phyloP scores from a whole-genome alignment of 2,329 filamentous ascomycete genomes.

The Aspergillus texensis region DNA sequence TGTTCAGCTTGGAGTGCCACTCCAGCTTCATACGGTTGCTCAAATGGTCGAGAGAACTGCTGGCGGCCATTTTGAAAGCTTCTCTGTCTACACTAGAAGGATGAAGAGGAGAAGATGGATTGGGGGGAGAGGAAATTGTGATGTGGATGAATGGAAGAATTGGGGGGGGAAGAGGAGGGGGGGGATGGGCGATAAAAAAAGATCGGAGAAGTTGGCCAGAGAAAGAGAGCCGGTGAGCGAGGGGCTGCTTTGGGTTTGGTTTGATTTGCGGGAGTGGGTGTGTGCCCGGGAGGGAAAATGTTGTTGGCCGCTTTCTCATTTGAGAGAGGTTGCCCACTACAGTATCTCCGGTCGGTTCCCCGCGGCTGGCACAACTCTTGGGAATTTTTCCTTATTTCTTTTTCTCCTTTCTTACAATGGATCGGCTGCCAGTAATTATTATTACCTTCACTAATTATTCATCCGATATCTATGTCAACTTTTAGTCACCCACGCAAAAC shows the following conservation, averaged over 20 bases:
- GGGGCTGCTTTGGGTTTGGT: constrained; percentile 13
- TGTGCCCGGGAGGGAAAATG: constrained; percentile 40
- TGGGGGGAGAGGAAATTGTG: constrained; percentile 9
- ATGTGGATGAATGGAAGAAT: constrained; percentile 9
- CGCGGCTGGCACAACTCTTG: constrained; percentile 13
- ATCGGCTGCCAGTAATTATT: background rate
- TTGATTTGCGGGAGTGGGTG: constrained; percentile 11
- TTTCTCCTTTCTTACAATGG: background rate
- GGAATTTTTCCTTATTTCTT: background rate
- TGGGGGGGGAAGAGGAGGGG: constrained; percentile 7
- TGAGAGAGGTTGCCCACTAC: background rate
- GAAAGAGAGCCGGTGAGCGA: constrained; percentile 15
- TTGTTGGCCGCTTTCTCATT: constrained; percentile 31
- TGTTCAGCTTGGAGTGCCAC: constrained; percentile 80
- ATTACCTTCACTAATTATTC: background rate
- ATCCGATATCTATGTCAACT: background rate
- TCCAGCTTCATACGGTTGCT: constrained; percentile 72
- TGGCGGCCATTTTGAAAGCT: constrained; percentile 62
- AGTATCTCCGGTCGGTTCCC: constrained; percentile 30
- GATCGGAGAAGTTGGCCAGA: constrained; percentile 31
- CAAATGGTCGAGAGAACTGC: constrained; percentile 84
- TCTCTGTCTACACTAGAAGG: constrained; percentile 10
- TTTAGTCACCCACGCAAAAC: background rate
- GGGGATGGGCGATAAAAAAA: constrained; percentile 16
- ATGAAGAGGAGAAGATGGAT: constrained; percentile 9